Base-by-base conservation (phyloP, 2,329 filamentous ascomycete species). In the Colletotrichum sp. region DNA sequence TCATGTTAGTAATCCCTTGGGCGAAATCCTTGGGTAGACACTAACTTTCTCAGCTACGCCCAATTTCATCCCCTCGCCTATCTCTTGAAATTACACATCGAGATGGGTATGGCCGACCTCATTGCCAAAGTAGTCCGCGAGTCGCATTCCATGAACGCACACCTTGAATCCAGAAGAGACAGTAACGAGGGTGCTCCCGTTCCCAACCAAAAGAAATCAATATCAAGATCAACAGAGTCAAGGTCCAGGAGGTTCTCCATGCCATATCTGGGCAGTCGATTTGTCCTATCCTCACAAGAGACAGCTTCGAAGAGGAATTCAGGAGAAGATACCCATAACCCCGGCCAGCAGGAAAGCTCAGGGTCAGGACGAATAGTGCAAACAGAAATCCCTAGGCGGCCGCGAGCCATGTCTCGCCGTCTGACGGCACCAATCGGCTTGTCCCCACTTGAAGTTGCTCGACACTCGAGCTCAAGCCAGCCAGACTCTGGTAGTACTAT, bases 91-190 rank as follows among this genome's bases (percentile, higher is more conserved):
- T 82, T 89, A 9, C 86, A 89, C 63, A 89, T 89, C 71, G 88
- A 89, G 72, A 87, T 89, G 85, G 84, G 83, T 18, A 89, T 89
- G 87, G 87, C 88, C 65, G 86, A 87, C 30, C 84, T 89, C 7
- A 89, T 89, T 75, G 85, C 79, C 5, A 86, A 85, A 36, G 80
- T 83, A 4, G 78, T 83, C 1, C 68, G 59, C 28, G 63, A 75
- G 6, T 79, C 78, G 77, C 66, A 93, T 87, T 55, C 73, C 0
- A 59, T 76, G 44, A 72, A 62, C 2, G 69, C 70, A 0, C 70
- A 73, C 6, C 44, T 67, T 4, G 63, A 64, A 15, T 32, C 70
- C 2, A 34, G 70, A 7, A 32, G 64, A 15, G 24, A 73, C 21
- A 65, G 59, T 10, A 73, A 65, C 21, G 73, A 76, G 2, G 26